phyloP scores from a whole-genome alignment of 192 early-diverging fungal genomes.

The Spizellomyces sp. region DNA sequence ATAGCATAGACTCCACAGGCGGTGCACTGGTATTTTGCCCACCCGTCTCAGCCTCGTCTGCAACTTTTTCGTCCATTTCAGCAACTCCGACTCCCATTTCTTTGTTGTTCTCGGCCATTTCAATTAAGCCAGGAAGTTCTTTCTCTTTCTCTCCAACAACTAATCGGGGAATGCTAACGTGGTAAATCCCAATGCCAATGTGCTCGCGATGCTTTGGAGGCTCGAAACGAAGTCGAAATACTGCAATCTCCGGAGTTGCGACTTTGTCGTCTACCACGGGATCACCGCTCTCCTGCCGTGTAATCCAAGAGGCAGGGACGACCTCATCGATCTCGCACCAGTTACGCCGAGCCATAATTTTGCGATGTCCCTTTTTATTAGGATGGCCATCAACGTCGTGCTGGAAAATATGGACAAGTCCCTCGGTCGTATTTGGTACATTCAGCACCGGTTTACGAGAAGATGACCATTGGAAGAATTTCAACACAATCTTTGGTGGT shows the following conservation, averaged over 20 bases:
- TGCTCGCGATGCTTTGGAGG: not conserved
- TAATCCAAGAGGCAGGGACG: not conserved
- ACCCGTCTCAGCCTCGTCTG: slow-evolving; percentile 4
- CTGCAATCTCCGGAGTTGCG: slow-evolving; percentile 1
- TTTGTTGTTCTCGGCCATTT: not conserved
- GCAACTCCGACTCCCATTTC: not conserved
- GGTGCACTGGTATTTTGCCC: not conserved
- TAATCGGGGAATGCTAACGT: slow-evolving; percentile 14
- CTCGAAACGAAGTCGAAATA: slow-evolving; percentile 16
- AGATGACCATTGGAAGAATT: slow-evolving; percentile 21
- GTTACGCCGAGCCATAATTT: slow-evolving; percentile 24
- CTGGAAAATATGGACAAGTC: slow-evolving; percentile 18
- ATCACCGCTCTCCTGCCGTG: not conserved
- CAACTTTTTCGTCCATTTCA: slow-evolving; percentile 16
- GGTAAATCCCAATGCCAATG: slow-evolving; percentile 3
- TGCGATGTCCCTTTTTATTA: slow-evolving; percentile 16
- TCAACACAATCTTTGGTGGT: slow-evolving; percentile 20
- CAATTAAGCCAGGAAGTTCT: slow-evolving; percentile 1
- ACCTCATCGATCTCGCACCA: slow-evolving; percentile 27
- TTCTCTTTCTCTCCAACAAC: not conserved
- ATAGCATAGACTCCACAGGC: too few relatives aligned
- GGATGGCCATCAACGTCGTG: slow-evolving; percentile 23
- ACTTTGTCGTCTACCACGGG: not conserved
- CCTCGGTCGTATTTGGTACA: slow-evolving; percentile 18
- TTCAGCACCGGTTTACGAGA: slow-evolving; percentile 10